These are phyloP conservation scores for Calonectria hawksworthii DNA, from an alignment of 2,329 filamentous ascomycete genomes.

Conservation along the genomic window DNA sequence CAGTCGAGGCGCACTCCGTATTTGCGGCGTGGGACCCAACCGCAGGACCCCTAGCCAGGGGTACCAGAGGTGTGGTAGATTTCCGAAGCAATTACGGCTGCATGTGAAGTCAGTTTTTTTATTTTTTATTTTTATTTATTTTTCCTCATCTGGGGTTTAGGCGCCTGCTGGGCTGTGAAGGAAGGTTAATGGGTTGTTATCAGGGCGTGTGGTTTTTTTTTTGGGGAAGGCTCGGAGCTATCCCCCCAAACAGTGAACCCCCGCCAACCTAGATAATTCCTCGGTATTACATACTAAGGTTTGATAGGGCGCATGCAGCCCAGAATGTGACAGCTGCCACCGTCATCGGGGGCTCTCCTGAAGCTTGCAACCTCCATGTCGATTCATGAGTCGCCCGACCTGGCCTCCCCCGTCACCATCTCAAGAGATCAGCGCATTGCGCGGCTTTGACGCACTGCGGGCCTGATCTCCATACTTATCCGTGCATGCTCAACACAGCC, in stretches of 20 bases:
- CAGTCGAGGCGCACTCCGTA: neutral
- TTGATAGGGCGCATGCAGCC: slow-evolving; percentile 1
- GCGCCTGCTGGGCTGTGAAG: neutral
- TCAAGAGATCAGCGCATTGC: slow-evolving; percentile 12
- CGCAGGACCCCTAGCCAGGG: neutral
- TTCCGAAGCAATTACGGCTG: slow-evolving; percentile 6
- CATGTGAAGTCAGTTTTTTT: neutral
- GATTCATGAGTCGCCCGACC: slow-evolving; percentile 9
- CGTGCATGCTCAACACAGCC: neutral
- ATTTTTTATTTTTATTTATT: neutral
- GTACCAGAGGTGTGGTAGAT: neutral
- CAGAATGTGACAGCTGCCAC: slow-evolving; percentile 4
- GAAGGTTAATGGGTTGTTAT: slow-evolving; percentile 6
- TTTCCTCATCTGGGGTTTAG: neutral
- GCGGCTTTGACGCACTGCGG: slow-evolving; percentile 7
- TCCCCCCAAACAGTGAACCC: slow-evolving; percentile 1
- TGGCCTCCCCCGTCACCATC: neutral
- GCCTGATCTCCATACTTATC: slow-evolving; percentile 10
- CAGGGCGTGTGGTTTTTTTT: neutral
- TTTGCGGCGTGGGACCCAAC: neutral
- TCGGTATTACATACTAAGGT: slow-evolving; percentile 16
- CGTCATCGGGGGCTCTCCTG: slow-evolving; percentile 3
- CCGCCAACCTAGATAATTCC: slow-evolving; percentile 17
- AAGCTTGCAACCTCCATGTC: slow-evolving; percentile 7
- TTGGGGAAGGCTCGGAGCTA: neutral